These are phyloP conservation scores for Davidsoniella eucalypti DNA, from an alignment of 2,329 filamentous ascomycete genomes.

Conservation along the genomic window DNA sequence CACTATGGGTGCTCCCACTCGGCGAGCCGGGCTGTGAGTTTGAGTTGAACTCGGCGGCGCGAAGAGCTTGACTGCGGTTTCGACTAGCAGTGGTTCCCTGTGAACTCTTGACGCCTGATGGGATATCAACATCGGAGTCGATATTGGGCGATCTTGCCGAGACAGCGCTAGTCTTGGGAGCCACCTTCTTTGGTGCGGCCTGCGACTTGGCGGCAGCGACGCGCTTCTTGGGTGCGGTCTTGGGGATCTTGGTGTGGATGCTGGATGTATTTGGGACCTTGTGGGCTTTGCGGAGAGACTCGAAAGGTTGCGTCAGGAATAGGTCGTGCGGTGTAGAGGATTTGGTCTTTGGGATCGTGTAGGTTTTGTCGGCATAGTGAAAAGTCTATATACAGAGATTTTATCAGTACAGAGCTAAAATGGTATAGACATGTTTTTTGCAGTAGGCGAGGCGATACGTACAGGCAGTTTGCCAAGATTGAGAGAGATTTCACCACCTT, in stretches of 20 bases:
- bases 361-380: conserved; percentile 34
- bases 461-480: conserved; percentile 42
- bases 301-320: conserved; percentile 36
- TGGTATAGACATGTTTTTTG: not conserved
- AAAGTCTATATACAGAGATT: conserved; percentile 28
- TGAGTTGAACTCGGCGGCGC: conserved; percentile 20
- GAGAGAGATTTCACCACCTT: conserved; percentile 39
- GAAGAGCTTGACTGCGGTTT: conserved; percentile 5
- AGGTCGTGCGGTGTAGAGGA: conserved; percentile 37
- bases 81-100: conserved; percentile 5
- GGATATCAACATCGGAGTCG: conserved; percentile 28
- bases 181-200: not conserved
- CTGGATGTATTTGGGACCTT: conserved; percentile 35
- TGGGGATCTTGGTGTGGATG: conserved; percentile 24
- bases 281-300: conserved; percentile 29
- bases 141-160: conserved; percentile 22
- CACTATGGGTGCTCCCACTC: conserved; percentile 33
- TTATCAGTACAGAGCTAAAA: conserved; percentile 1
- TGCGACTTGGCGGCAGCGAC: conserved; percentile 19
- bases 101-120: conserved; percentile 23
- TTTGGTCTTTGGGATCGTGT: conserved; percentile 28
- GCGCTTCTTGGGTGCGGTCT: conserved; percentile 4
- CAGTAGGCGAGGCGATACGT: conserved; percentile 23
- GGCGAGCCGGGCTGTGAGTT: conserved; percentile 36
- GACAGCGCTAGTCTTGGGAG: conserved; percentile 13